phyloP scores from a whole-genome alignment of 2,329 filamentous ascomycete species.

The Penicillium thymicola region DNA sequence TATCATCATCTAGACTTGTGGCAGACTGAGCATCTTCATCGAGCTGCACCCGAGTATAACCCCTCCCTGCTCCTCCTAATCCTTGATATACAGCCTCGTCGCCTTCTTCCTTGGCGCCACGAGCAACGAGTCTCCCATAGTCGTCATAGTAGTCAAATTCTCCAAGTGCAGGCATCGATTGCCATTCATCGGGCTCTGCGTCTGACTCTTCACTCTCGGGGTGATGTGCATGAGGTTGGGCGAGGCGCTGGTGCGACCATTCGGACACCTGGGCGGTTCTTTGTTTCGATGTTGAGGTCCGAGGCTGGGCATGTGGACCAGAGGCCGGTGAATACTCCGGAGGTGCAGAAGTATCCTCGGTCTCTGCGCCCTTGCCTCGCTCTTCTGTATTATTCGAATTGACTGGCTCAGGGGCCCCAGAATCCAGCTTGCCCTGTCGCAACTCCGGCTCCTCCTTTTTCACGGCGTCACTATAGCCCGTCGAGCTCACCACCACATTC shows the following conservation, averaged over 20 bases:
- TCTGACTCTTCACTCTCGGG: constrained; percentile 47
- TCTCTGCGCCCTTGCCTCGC: constrained; percentile 3
- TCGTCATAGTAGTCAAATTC: constrained; percentile 96
- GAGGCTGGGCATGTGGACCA: constrained; percentile 9
- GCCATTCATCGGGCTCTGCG: constrained; percentile 71
- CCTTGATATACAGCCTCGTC: constrained; percentile 72
- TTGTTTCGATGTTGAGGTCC: constrained; percentile 21
- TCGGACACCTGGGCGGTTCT: constrained; percentile 59
- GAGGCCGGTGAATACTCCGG: constrained; percentile 8
- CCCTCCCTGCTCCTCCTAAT: constrained; percentile 85
- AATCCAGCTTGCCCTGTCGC: background rate
- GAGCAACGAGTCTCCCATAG: constrained; percentile 80
- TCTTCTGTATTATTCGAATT: constrained; percentile 2
- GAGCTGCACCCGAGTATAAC: constrained; percentile 90
- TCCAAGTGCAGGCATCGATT: constrained; percentile 90
- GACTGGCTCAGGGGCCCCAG: background rate
- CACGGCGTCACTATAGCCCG: background rate
- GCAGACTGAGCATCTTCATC: constrained; percentile 93
- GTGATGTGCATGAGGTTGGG: constrained; percentile 45
- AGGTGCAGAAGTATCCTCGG: constrained; percentile 1
- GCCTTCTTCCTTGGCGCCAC: constrained; percentile 67
- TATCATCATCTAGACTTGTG: constrained; percentile 97
- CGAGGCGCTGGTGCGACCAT: constrained; percentile 84
- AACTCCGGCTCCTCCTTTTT: background rate
- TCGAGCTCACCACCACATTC: constrained; percentile 3